Evolutionary conservation across 331 rosid genomes (phyloP).

Genomic region (Rosa hybrid): DNA sequence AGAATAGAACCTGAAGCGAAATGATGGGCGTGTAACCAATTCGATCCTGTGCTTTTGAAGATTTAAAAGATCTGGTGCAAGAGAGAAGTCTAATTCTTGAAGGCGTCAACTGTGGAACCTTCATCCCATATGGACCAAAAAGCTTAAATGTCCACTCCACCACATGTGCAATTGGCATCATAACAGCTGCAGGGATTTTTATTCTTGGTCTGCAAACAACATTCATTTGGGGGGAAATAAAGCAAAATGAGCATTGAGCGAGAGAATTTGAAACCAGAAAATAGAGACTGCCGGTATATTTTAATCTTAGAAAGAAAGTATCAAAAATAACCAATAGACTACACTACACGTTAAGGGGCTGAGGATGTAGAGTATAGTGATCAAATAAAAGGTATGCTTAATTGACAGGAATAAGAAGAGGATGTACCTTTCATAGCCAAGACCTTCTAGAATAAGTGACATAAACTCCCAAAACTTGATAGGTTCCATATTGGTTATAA

Average conservation of each 20-base stretch:
- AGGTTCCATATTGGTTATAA: conserved; percentile 90
- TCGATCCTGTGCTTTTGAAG: conserved; percentile 84
- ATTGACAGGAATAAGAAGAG: conserved; percentile 9
- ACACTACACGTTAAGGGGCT: neutral
- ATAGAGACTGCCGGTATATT: neutral
- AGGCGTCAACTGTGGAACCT: conserved; percentile 95
- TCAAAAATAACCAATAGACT: neutral
- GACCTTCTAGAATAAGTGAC: conserved; percentile 77
- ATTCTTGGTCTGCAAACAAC: conserved; percentile 80
- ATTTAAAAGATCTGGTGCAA: conserved; percentile 81
- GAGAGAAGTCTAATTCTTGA: conserved; percentile 86
- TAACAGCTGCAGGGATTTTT: conserved; percentile 71
- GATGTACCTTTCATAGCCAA: conserved; percentile 81
- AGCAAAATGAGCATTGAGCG: neutral
- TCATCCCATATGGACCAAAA: conserved; percentile 94
- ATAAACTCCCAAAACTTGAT: conserved; percentile 94
- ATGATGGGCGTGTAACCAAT: conserved; percentile 77
- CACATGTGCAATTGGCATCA: conserved; percentile 90
- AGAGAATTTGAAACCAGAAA: neutral
- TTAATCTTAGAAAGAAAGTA: neutral
- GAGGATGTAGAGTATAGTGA: neutral
- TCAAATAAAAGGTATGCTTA: neutral
- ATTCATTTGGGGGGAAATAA: conserved; percentile 40
- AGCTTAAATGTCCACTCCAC: conserved; percentile 79
- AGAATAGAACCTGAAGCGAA: conserved; percentile 64